Base-by-base conservation (phyloP, 768 basidiomycete species). In the Flagelloscypha sp. region DNA sequence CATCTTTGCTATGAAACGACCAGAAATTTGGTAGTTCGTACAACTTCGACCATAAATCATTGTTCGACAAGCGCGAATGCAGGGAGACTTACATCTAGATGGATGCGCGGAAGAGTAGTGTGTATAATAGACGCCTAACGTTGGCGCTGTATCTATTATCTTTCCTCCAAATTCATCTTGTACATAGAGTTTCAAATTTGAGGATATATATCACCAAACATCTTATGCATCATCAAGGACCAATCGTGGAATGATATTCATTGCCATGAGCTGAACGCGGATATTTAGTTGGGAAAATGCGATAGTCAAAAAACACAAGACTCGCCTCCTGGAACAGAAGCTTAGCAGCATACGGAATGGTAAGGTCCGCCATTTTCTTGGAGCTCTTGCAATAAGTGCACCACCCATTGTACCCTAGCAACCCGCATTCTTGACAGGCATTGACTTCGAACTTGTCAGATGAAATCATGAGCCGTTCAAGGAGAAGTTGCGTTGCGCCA, bases 401-500 rank as follows among this genome's bases (percentile, higher is more conserved):
- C 90, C 92, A 97, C 39, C 88, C 87, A 50, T 84, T 79, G 55
- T 88, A 87, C 3, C 93, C 95, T 74, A 98, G 82, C 46, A 97
- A 62, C 6, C 95, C 95, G 56, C 95, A 99, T 38, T 82, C 75
- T 48, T 90, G 74, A 54, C 95, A 99, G 9, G 93, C 93, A 48
- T 94, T 87, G 35, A 95, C 88, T 57, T 95, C 88, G 52, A 98
- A 99, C 50, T 88, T 88, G 62, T 99, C 95, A 16, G 92, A 95
- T 5, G 94, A 98, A 42, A 98, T 93, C 95, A 99, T 99, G 11
- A 99, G 72, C 17, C 95, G 84, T 59, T 99, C 95, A 2, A 99
- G 76, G 22, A 99, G 65, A 29, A 99, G 71, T 50, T 98, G 94
- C 0, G 93, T 94, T 7, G 95, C 95, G n/a, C 95, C 95, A 49